These are phyloP conservation scores for Podila epigama DNA, from an alignment of 192 early-diverging fungal species.

Conservation along the genomic window DNA sequence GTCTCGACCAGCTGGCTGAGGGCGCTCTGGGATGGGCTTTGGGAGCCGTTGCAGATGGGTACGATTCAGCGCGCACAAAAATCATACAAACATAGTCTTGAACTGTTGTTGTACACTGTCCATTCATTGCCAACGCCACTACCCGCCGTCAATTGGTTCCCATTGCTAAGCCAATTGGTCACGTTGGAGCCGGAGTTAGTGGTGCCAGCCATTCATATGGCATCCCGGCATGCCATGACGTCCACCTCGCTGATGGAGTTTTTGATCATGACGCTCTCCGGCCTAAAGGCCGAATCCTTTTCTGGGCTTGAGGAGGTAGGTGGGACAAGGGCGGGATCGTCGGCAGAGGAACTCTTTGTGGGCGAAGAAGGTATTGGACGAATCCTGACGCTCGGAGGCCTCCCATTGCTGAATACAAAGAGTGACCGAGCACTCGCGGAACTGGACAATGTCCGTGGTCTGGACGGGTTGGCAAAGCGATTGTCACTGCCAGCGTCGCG, in stretches of 20 bases:
- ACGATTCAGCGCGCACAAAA: conserved; percentile 16
- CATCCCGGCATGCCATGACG: conserved; percentile 52
- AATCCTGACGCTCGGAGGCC: conserved; percentile 55
- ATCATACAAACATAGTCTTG: not conserved
- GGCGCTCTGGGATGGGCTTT: conserved; percentile 53
- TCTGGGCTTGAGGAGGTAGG: not conserved
- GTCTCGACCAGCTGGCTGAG: conserved; percentile 58
- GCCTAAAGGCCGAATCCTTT: conserved; percentile 5
- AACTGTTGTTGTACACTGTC: conserved; percentile 34
- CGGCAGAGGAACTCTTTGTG: conserved; percentile 40
- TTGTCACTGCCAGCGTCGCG: conserved; percentile 46
- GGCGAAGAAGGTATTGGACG: conserved; percentile 54
- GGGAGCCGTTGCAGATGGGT: conserved; percentile 40
- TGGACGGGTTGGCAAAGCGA: conserved; percentile 53
- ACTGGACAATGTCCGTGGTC: conserved; percentile 51
- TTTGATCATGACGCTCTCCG: conserved; percentile 47
- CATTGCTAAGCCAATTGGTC: conserved; percentile 36
- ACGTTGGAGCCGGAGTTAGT: conserved; percentile 26
- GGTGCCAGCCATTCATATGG: conserved; percentile 44
- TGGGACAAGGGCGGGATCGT: not conserved
- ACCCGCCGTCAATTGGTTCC: conserved; percentile 66
- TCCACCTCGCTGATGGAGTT: conserved; percentile 63
- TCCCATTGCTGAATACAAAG: conserved; percentile 7
- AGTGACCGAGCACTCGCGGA: conserved; percentile 21
- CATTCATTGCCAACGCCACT: conserved; percentile 45